Percentiles rank a stretch among this genome's conserved stretches.
Evolutionary conservation across 1,284 basidiomycete genomes (phyloP).

Genomic region (Fomes fomentarius): DNA sequence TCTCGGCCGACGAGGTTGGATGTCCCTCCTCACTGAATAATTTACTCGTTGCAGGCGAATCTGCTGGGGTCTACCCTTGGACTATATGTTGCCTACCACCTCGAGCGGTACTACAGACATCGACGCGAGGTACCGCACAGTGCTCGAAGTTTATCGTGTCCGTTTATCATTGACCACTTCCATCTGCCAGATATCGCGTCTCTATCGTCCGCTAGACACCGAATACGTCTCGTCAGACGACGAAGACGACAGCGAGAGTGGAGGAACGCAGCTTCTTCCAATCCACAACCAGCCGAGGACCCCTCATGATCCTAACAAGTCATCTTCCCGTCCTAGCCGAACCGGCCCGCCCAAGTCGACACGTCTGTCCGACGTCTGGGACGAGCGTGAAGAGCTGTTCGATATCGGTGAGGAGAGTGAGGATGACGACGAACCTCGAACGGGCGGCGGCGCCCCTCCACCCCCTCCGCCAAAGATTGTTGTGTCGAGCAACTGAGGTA

Average conservation of each 20-base stretch:
- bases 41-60: constrained; percentile 64
- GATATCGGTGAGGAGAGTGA: constrained; percentile 67
- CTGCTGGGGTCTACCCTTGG: constrained; percentile 79
- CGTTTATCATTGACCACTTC: too few relatives aligned
- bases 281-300: constrained; percentile 38
- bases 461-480: constrained; percentile 30
- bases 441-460: constrained; percentile 13
- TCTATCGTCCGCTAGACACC: constrained; percentile 70
- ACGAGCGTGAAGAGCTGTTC: constrained; percentile 78
- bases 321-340: constrained; percentile 8
- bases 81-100: constrained; percentile 64
- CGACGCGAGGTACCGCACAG: constrained; percentile 80
- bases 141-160: too few relatives aligned
- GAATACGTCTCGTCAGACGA: constrained; percentile 52
- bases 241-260: constrained; percentile 47
- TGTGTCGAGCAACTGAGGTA: constrained; percentile 20
- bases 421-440: constrained; percentile 37
- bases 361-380: constrained; percentile 70
- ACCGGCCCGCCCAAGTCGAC: constrained; percentile 24
- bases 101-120: constrained; percentile 75
- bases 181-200: constrained; percentile 60
- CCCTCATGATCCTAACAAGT: constrained; percentile 22
- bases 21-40: background rate
- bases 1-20: constrained; percentile 22
- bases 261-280: constrained; percentile 62